Evolutionary conservation across 2,329 filamentous ascomycete species (phyloP).

Genomic region (Monilinia vaccinii-corymbosi): DNA sequence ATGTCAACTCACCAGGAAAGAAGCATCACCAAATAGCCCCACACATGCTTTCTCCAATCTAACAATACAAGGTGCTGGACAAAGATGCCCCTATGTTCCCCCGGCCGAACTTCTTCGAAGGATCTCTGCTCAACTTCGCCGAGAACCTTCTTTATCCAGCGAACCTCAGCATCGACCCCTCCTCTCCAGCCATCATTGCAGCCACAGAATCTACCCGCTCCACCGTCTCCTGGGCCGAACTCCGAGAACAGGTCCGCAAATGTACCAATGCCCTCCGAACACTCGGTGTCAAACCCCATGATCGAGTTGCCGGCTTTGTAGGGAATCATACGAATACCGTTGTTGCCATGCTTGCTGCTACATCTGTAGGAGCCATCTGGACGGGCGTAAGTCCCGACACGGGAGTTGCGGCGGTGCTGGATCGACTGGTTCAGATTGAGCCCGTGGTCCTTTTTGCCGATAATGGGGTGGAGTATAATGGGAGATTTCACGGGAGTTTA

Average conservation of each 20-base stretch:
- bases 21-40: neutral
- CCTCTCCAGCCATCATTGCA: constrained; percentile 64
- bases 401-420: constrained; percentile 82
- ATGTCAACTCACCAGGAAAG: neutral
- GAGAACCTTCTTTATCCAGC: constrained; percentile 85
- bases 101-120: constrained; percentile 75
- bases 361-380: constrained; percentile 81
- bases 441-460: constrained; percentile 72
- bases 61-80: constrained; percentile 52
- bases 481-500: constrained; percentile 73
- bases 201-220: constrained; percentile 59
- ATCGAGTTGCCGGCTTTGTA: constrained; percentile 64
- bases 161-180: constrained; percentile 43
- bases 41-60: neutral
- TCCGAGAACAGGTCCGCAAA: constrained; percentile 66
- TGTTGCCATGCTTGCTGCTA: constrained; percentile 77
- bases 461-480: constrained; percentile 84
- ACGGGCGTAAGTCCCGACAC: constrained; percentile 89
- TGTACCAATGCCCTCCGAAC: constrained; percentile 64
- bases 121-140: constrained; percentile 78
- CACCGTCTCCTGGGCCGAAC: constrained; percentile 64
- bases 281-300: constrained; percentile 47
- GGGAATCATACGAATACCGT: constrained; percentile 85
- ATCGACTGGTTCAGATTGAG: constrained; percentile 76
- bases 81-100: constrained; percentile 67